Conservation (phyloP, 83 land plant species). For the Larix sibirica region DNA sequence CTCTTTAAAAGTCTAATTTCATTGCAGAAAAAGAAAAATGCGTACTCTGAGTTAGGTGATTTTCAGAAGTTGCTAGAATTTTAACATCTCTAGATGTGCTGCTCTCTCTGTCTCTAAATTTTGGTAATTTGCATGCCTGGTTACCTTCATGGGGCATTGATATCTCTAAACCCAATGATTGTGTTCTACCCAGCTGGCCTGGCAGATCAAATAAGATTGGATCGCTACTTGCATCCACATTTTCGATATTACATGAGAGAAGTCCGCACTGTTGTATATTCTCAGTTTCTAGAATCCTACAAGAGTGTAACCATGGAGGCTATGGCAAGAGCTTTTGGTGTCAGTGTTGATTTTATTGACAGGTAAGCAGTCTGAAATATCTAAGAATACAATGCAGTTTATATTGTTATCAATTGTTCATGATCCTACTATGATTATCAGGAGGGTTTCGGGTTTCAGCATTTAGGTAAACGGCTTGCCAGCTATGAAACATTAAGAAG, state of each 20-base stretch:
- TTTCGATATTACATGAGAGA: constrained; percentile 99
- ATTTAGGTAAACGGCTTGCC: neutral
- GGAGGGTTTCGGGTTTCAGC: too few species aligned
- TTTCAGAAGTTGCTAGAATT: neutral
- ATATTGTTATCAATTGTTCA: neutral
- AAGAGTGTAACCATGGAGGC: constrained; percentile 99
- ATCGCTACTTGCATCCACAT: constrained; percentile 91
- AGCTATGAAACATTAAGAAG: neutral
- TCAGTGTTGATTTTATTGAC: constrained; percentile 91
- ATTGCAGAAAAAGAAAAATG: neutral
- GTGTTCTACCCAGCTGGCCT: constrained; percentile 69
- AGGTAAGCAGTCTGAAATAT: constrained; percentile 42
- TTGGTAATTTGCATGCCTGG: neutral
- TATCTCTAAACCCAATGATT: neutral
- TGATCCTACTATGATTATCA: too few species aligned
- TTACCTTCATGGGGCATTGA: neutral
- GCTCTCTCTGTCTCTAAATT: too few species aligned
- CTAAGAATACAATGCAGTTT: neutral
- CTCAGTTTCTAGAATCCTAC: constrained; percentile 97
- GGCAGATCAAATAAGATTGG: constrained; percentile 83
- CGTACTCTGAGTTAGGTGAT: neutral
- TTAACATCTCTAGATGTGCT: too few species aligned
- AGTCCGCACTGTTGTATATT: constrained; percentile 88
- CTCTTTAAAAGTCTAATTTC: neutral
- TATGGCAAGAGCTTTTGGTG: constrained; percentile 98